phyloP scores from a whole-genome alignment of 495 filamentous ascomycete species.

The Neurospora sublineolata region DNA sequence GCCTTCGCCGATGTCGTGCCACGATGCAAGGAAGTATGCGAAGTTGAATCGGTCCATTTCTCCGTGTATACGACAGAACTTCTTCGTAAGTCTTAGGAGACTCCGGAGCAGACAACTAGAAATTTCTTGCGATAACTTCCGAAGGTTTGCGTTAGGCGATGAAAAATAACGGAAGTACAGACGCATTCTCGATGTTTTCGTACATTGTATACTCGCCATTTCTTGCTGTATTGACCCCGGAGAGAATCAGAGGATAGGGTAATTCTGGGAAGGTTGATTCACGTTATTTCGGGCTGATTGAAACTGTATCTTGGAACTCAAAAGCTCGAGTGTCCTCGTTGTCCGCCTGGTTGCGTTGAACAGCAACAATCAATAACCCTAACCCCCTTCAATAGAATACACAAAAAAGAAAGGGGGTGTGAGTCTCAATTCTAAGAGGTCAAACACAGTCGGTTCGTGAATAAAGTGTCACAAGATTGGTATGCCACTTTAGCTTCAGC shows the following conservation, averaged over 20 bases:
- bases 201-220: background rate
- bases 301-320: background rate
- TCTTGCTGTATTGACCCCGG: background rate
- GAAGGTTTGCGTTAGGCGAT: background rate
- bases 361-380: background rate
- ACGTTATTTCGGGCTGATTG: background rate
- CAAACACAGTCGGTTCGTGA: background rate
- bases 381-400: background rate
- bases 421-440: background rate
- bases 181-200: background rate
- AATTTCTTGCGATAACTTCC: background rate
- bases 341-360: background rate
- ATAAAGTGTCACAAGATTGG: background rate
- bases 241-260: background rate
- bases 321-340: background rate
- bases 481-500: background rate
- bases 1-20: background rate
- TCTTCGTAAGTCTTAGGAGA: background rate
- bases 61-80: background rate
- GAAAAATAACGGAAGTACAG: background rate
- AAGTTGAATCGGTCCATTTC: background rate
- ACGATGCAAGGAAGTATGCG: background rate
- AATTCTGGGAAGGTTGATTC: background rate
- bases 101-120: rapidly evolving
- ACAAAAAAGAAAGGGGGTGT: background rate